Conservation (phyloP, 2,329 filamentous ascomycete species). For the Coniosporium tulheliwenetii region DNA sequence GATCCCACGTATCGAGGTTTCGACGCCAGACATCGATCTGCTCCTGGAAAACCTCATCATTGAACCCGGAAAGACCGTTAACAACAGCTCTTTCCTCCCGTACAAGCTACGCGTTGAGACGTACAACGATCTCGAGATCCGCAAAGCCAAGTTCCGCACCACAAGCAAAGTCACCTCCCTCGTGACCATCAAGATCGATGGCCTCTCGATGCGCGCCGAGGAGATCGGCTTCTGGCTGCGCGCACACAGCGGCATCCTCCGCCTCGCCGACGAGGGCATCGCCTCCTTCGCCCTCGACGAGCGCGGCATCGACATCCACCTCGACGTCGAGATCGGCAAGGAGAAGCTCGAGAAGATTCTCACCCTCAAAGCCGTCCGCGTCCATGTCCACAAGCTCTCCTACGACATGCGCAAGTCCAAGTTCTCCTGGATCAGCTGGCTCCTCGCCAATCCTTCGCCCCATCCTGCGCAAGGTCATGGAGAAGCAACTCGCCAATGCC, state of each 20-base stretch:
- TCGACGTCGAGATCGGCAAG: conserved; percentile 71
- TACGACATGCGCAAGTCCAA: conserved; percentile 63
- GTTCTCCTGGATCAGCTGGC: conserved; percentile 63
- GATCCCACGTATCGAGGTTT: conserved; percentile 78
- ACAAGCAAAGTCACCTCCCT: conserved; percentile 52
- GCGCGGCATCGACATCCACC: conserved; percentile 68
- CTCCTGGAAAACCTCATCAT: conserved; percentile 82
- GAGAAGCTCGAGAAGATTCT: conserved; percentile 70
- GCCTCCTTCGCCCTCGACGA: conserved; percentile 76
- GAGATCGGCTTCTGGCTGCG: conserved; percentile 86
- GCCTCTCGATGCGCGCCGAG: conserved; percentile 68
- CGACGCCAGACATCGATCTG: conserved; percentile 68
- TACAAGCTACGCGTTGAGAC: conserved; percentile 69
- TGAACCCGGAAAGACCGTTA: conserved; percentile 72
- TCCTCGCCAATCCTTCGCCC: conserved; percentile 69
- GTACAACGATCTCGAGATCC: conserved; percentile 72
- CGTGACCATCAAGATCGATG: conserved; percentile 64
- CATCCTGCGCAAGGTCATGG: conserved; percentile 62
- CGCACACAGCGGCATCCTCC: conserved; percentile 58
- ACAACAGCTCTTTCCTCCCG: conserved; percentile 77
- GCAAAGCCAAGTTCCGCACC: conserved; percentile 59
- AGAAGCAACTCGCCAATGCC: conserved; percentile 57
- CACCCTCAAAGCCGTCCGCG: conserved; percentile 57
- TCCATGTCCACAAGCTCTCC: conserved; percentile 73
- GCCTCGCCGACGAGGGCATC: conserved; percentile 68